Percentiles rank a stretch among this genome's conserved stretches.
phyloP scores from a whole-genome alignment of 2,329 filamentous ascomycete species.

The Nemania sp. region DNA sequence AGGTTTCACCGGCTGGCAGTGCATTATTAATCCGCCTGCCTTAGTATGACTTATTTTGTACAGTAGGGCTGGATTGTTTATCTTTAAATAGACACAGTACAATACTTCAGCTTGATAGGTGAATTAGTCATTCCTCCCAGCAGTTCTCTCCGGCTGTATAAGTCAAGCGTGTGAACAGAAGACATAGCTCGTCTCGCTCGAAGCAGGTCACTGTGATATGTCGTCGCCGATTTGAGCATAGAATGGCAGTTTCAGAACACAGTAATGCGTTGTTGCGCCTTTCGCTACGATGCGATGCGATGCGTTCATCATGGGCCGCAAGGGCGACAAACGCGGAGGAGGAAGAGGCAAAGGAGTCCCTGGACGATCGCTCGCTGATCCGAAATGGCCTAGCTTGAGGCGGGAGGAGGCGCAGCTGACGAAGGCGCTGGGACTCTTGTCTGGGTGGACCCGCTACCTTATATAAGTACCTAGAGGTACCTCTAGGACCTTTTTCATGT shows the following conservation, averaged over 20 bases:
- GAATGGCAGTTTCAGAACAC: slow-evolving; percentile 12
- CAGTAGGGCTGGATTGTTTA: slow-evolving; percentile 19
- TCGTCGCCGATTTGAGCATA: background rate
- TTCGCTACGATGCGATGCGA: slow-evolving; percentile 8
- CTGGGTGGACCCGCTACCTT: slow-evolving; percentile 32
- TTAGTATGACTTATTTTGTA: too few species aligned
- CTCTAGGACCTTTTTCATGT: slow-evolving; percentile 37
- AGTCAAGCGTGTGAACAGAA: background rate
- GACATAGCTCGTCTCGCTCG: slow-evolving; percentile 3
- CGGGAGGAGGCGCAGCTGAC: slow-evolving; percentile 36
- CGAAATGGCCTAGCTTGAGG: slow-evolving; percentile 33
- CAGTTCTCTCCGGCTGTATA: background rate
- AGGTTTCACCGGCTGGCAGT: background rate
- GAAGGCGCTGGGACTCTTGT: slow-evolving; percentile 24
- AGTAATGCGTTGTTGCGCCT: slow-evolving; percentile 6
- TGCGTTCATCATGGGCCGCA: slow-evolving; percentile 17
- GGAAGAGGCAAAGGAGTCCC: slow-evolving; percentile 17
- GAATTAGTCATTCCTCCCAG: background rate
- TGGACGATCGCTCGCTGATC: background rate
- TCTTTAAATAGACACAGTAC: background rate
- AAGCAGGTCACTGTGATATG: slow-evolving; percentile 1
- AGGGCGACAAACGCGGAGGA: slow-evolving; percentile 12
- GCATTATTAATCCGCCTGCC: too few species aligned
- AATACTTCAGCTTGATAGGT: background rate
- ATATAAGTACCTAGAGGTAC: too few species aligned